These are phyloP conservation scores for Plasmodium vivax DNA, from an alignment of 169 alveolate species.

Conservation along the genomic window DNA sequence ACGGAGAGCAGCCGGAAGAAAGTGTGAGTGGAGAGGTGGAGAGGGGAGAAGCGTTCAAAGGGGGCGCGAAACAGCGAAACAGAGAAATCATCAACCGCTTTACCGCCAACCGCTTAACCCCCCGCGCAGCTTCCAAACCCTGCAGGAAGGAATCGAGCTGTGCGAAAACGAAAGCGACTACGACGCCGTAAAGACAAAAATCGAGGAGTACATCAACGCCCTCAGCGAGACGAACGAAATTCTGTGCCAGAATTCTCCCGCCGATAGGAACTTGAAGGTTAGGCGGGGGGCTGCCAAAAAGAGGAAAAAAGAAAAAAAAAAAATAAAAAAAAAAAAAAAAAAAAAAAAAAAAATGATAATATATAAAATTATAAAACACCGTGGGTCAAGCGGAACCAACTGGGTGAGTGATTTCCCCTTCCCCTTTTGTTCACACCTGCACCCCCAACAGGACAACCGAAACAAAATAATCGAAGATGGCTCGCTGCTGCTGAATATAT, in stretches of 20 bases:
- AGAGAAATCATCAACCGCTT: neutral
- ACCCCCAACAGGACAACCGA: slow-evolving; percentile 28
- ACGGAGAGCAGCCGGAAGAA: slow-evolving; percentile 30
- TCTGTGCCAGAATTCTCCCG: slow-evolving; percentile 56
- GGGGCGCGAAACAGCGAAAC: neutral
- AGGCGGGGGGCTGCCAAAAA: neutral
- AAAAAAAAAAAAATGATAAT: neutral
- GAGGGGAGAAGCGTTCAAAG: neutral
- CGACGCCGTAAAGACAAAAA: slow-evolving; percentile 3
- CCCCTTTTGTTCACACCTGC: neutral
- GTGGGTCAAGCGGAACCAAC: neutral
- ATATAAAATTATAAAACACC: too few species aligned
- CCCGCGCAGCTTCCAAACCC: slow-evolving; percentile 31
- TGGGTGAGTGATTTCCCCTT: neutral
- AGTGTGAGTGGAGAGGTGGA: neutral
- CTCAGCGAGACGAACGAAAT: slow-evolving; percentile 64
- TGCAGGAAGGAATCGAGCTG: slow-evolving; percentile 58
- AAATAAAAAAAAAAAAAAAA: neutral
- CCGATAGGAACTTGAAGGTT: slow-evolving; percentile 56
- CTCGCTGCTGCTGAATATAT: slow-evolving; percentile 21
- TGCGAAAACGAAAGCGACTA: slow-evolving; percentile 64
- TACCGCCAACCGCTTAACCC: neutral
- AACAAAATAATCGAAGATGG: slow-evolving; percentile 66
- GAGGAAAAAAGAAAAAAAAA: neutral
- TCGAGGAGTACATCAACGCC: slow-evolving; percentile 39